These are phyloP conservation scores for Hyphopichia buzzinii DNA, from an alignment of 1,139 yeast genomes.

Conservation along the genomic window DNA sequence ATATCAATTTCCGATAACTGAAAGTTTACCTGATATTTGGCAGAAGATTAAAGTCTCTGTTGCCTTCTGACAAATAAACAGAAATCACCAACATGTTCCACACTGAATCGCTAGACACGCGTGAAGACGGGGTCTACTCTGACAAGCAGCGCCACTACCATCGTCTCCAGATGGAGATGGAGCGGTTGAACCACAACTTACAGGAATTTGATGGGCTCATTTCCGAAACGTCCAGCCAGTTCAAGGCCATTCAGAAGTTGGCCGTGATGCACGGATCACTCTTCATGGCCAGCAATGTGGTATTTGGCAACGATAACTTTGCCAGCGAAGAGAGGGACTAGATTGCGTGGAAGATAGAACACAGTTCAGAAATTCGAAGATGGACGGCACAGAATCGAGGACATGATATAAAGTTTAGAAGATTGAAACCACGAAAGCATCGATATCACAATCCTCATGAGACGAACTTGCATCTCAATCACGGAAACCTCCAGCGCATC, in stretches of 20 bases:
- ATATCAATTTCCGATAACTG: too few species aligned
- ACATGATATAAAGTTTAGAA: too few species aligned
- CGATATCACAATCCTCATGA: too few species aligned
- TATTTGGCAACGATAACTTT: conserved; percentile 52
- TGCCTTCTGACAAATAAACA: too few species aligned
- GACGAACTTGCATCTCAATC: too few species aligned
- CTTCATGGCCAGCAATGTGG: conserved; percentile 63
- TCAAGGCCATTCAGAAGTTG: conserved; percentile 51
- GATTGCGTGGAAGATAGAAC: too few species aligned
- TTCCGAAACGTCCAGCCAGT: conserved; percentile 55
- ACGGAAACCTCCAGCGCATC: too few species aligned
- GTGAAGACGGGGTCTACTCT: not conserved
- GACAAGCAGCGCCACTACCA: conserved; percentile 52
- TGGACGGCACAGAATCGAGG: too few species aligned
- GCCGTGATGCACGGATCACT: conserved; percentile 63
- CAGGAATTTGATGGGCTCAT: conserved; percentile 56
- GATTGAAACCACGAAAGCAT: too few species aligned
- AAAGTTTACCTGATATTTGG: too few species aligned
- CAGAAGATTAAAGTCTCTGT: too few species aligned
- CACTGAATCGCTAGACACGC: not conserved
- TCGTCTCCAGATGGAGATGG: conserved; percentile 61
- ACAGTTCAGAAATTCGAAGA: too few species aligned
- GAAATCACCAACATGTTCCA: conserved; percentile 2
- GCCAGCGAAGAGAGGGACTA: not conserved
- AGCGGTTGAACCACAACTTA: conserved; percentile 59